Evolutionary conservation across 768 basidiomycete species (phyloP), one percentile per base, ranked within the genome.

Genomic region (Termitomyces sp.): DNA sequence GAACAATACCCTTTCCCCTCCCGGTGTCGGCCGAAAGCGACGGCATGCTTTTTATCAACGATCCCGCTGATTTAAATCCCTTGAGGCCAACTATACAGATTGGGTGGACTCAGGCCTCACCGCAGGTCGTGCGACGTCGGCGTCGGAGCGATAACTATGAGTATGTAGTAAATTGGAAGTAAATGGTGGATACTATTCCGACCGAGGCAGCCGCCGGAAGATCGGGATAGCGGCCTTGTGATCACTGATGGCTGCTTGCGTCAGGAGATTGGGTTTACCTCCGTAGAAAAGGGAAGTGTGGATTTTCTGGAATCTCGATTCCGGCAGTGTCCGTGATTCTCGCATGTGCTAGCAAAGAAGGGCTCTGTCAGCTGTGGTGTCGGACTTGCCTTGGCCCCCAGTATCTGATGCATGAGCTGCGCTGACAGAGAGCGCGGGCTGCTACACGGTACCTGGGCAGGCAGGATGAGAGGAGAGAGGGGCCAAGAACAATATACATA

Each of bases 251-350:
- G 33, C 33, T 35, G 38, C 25, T 41, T 47, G 32, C 39, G 46
- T 50, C 47, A 49, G 53, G 40, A 54, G 47, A 54, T 54, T 43
- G 39, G 32, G 23, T 44, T 50, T 53, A 56, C 49, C 54, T 56
- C 54, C 54, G 54, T 43, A 16, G 23, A 15, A 2, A 5, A 20
- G 39, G 35, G 36, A 52, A 44, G 13, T 18, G 38, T 38, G 29
- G 36, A 7, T 36, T 29, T 32, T 45, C 56, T 54, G 41, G 32
- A 55, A 58, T 59, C 54, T 59, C 33, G 57, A 58, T 61, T 56
- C 52, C 58, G 60, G 58, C 61, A 59, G 49, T 35, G 53, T 57
- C 61, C 61, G 61, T 59, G 58, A 57, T 60, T 62, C 58, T 59
- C 61, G 58, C 61, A 57, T 52, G 42, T 10, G 53, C 29, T 43